Percentiles rank a stretch among this genome's conserved stretches.
Conservation (phyloP, 176 grass and related monocot species). For the Miscanthus lutarioriparius region DNA sequence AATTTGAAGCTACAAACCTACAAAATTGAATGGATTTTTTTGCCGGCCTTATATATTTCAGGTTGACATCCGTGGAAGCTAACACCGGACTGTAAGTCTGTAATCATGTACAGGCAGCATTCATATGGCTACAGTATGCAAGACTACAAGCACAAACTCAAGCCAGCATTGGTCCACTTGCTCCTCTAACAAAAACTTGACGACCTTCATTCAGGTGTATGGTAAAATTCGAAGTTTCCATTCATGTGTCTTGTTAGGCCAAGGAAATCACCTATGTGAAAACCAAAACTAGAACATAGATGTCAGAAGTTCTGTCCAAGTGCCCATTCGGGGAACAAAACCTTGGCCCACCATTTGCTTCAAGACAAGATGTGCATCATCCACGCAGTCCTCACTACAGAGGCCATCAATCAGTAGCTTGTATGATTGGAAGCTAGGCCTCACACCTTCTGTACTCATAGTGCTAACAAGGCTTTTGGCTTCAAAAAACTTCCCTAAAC, state of each 20-base stretch:
- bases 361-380: conserved; percentile 60
- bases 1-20: background rate
- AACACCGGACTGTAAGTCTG: background rate
- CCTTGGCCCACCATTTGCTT: conserved; percentile 77
- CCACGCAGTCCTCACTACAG: conserved; percentile 57
- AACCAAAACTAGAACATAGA: conserved; percentile 33
- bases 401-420: conserved; percentile 77
- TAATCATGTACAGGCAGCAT: background rate
- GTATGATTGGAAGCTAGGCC: conserved; percentile 76
- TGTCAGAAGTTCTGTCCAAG: conserved; percentile 67
- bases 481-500: conserved; percentile 49
- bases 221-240: background rate
- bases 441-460: conserved; percentile 60
- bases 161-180: background rate
- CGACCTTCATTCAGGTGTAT: background rate
- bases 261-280: background rate
- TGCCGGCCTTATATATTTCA: conserved; percentile 1
- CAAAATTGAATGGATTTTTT: background rate
- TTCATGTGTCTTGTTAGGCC: conserved; percentile 11
- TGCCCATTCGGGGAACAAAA: conserved; percentile 78
- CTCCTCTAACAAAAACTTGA: conserved; percentile 12
- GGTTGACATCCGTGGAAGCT: background rate
- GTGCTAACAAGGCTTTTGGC: conserved; percentile 56
- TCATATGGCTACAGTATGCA: background rate
- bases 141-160: background rate